Evolutionary conservation across 768 basidiomycete species (phyloP).

Genomic region (Suillus hirtellus): DNA sequence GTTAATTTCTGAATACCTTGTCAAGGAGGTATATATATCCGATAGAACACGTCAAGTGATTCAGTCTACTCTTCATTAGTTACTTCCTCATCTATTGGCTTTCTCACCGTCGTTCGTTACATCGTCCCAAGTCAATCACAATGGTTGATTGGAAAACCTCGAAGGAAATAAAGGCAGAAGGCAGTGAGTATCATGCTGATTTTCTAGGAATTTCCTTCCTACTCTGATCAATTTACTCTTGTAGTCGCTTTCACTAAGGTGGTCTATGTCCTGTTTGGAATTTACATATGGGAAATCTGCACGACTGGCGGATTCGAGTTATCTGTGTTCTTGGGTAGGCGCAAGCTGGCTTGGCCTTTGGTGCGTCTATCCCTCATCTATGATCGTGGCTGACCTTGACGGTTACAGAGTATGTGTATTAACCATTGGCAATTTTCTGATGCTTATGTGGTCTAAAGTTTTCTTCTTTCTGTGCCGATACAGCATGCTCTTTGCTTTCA

Average conservation of each 20-base stretch:
- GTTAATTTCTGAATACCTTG: not conserved
- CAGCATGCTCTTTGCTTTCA: conserved; percentile 64
- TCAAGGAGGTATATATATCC: not conserved
- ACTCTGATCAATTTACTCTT: conserved; percentile 9
- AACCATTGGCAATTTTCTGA: not conserved
- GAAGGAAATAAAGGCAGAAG: conserved; percentile 22
- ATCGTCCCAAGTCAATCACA: conserved; percentile 11
- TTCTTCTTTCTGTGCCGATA: conserved; percentile 74
- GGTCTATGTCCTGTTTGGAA: conserved; percentile 62
- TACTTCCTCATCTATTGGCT: not conserved
- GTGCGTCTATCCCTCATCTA: conserved; percentile 39
- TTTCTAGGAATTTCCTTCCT: not conserved
- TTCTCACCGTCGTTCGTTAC: conserved; percentile 13
- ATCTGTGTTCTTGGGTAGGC: conserved; percentile 58
- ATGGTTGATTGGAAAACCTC: conserved; percentile 31
- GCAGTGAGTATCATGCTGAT: conserved; percentile 20
- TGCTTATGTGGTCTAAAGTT: conserved; percentile 33
- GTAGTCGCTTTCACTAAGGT: conserved; percentile 60
- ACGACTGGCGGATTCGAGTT: conserved; percentile 66
- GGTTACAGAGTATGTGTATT: conserved; percentile 8
- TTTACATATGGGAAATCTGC: conserved; percentile 69
- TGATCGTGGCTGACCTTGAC: conserved; percentile 1
- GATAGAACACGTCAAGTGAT: not conserved
- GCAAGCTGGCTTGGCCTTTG: conserved; percentile 68
- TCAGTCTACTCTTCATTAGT: not conserved